Base-by-base conservation (phyloP, 1,139 yeast species). In the Suhomyces anneliseae region DNA sequence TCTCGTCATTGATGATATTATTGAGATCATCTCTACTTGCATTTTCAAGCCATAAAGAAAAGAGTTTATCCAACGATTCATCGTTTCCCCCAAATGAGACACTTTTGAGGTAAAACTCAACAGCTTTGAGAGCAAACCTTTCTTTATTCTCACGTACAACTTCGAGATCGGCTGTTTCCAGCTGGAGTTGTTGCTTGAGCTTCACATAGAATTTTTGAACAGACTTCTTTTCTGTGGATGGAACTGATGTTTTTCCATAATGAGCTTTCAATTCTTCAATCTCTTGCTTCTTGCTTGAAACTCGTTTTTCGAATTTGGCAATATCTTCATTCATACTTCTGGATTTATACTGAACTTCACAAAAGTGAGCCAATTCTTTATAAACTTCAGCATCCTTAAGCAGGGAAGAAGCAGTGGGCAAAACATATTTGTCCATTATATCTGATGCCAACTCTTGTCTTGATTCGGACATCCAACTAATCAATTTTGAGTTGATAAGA, bases 11-110 rank as follows among this genome's bases (percentile, higher is more conserved):
- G 4, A 78, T 64, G 7, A 55, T 50, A 4, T 51, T 48, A 54
- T 78, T 80, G 7, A 82, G 60, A 0, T 60, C 64, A 1, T 67
- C 76, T 41, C 74, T 72, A 6, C 62, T 62, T 4, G 82, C 73
- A 54, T 79, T 77, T 49, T 86, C 88, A 38, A 93, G 72, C 96
- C 97, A 92, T n/a, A 92, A 64, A 0, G 95, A 87, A 61, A 92
- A 85, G 52, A 92, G 85, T 46, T 88, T 78, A 55, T 90, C 96
- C 43, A 87, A 70, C 48, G 82, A 85, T 49, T 82, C 85, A 45
- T 77, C 81, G 42, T 77, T 78, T 50, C 71, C 74, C 36, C 75
- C 79, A 38, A 70, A 65, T 2, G 74, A 64, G 31, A 85, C 67
- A 42, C 88, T 72, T 42, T 70, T 72, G 47, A 90, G 61, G 57